phyloP scores from a whole-genome alignment of 768 basidiomycete species.

The Udeniomyces megalosporus region DNA sequence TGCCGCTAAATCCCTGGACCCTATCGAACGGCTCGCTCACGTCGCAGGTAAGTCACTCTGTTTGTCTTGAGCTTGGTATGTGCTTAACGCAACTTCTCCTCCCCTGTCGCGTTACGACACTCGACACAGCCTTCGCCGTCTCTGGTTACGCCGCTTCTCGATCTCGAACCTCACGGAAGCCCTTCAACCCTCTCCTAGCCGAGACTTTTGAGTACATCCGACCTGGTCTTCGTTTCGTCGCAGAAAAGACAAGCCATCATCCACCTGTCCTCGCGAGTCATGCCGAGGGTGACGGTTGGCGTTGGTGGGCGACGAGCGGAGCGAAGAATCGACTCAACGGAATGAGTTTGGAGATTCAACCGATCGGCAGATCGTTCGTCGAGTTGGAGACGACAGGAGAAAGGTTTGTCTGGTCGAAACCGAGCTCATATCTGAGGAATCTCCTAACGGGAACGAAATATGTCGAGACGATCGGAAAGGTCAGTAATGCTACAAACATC shows the following conservation, averaged over 20 bases:
- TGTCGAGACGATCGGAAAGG: constrained; percentile 61
- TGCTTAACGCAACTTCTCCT: too few relatives aligned
- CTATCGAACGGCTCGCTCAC: constrained; percentile 52
- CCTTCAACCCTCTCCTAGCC: constrained; percentile 63
- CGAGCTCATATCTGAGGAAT: constrained; percentile 76
- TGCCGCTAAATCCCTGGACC: constrained; percentile 43
- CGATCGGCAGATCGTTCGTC: constrained; percentile 52
- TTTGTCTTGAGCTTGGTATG: too few relatives aligned
- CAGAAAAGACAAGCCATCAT: constrained; percentile 75
- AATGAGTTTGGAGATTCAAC: constrained; percentile 77
- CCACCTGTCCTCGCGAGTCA: constrained; percentile 64
- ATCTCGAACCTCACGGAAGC: constrained; percentile 65
- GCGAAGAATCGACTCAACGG: constrained; percentile 83
- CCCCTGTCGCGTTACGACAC: too few relatives aligned
- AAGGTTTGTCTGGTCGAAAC: constrained; percentile 58
- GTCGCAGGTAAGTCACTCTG: too few relatives aligned
- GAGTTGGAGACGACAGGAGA: constrained; percentile 43
- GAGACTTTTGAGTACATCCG: constrained; percentile 74
- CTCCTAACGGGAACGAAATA: constrained; percentile 83
- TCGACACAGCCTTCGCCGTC: constrained; percentile 69
- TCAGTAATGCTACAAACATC: too few relatives aligned
- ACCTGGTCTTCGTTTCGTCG: constrained; percentile 40
- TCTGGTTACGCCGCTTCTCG: constrained; percentile 69
- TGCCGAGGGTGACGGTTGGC: constrained; percentile 64
- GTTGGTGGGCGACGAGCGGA: constrained; percentile 54